phyloP scores from a whole-genome alignment of 164 flowering plant species.

The Brasenia schreberi region DNA sequence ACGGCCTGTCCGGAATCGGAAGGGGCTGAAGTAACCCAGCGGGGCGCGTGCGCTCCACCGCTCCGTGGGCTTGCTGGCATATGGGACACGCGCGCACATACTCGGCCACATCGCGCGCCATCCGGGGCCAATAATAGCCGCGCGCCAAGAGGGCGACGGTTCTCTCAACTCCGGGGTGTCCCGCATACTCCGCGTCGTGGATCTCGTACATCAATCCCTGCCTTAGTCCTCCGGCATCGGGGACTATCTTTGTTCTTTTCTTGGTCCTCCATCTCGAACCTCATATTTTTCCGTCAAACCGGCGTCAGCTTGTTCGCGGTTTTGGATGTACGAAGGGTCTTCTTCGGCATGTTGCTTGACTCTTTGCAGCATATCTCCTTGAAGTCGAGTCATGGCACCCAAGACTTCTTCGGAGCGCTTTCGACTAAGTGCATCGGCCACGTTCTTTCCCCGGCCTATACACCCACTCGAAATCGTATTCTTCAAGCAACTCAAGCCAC shows the following conservation, averaged over 20 bases:
- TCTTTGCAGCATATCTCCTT: neutral
- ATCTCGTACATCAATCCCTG: neutral
- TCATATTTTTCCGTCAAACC: neutral
- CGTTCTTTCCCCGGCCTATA: neutral
- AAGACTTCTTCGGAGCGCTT: neutral
- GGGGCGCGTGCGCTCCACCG: neutral
- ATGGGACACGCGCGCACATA: neutral
- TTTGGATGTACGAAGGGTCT: neutral
- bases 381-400: neutral
- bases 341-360: neutral
- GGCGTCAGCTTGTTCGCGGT: neutral
- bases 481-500: neutral
- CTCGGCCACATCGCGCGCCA: neutral
- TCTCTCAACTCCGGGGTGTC: neutral
- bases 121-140: constrained; percentile 1
- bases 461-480: too few relatives aligned
- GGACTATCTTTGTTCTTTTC: neutral
- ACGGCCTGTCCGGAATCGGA: neutral
- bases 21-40: constrained; percentile 2
- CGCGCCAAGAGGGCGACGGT: neutral
- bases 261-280: neutral
- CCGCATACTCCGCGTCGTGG: neutral
- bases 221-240: neutral
- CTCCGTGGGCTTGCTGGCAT: constrained; percentile 2
- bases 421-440: constrained; percentile 1